phyloP scores from a whole-genome alignment of 1,284 basidiomycete species.

The Malassezia globosa region DNA sequence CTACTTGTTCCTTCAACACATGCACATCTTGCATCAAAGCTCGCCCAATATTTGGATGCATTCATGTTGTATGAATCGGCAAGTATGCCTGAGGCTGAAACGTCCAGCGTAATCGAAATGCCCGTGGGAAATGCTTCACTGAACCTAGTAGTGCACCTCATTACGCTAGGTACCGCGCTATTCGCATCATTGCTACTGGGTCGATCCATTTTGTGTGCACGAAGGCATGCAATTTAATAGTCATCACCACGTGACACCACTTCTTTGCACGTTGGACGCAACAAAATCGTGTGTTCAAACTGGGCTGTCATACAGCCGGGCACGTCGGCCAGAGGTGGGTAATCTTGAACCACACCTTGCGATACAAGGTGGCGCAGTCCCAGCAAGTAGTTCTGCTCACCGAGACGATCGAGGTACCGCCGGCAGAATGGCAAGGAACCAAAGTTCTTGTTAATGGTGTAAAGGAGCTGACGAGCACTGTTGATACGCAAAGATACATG shows the following conservation, averaged over 20 bases:
- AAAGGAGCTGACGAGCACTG: constrained; percentile 72
- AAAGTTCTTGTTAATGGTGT: constrained; percentile 83
- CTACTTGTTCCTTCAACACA: neutral
- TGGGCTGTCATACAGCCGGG: constrained; percentile 44
- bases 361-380: constrained; percentile 76
- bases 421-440: constrained; percentile 92
- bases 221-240: constrained; percentile 52
- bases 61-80: neutral
- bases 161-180: constrained; percentile 2
- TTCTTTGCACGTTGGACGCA: constrained; percentile 52
- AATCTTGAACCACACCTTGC: constrained; percentile 78
- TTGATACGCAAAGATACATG: constrained; percentile 56
- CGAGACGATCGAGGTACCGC: constrained; percentile 67
- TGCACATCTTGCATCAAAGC: neutral
- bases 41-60: neutral
- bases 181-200: neutral
- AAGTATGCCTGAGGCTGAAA: neutral
- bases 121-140: constrained; percentile 6
- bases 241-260: constrained; percentile 88
- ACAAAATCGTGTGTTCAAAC: constrained; percentile 44
- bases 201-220: neutral
- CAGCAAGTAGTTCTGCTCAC: constrained; percentile 88
- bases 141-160: constrained; percentile 1
- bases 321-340: constrained; percentile 79
- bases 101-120: neutral